Conservation (phyloP, 176 grass and related monocot species). For the Rhipidocladum racemiflorum region DNA sequence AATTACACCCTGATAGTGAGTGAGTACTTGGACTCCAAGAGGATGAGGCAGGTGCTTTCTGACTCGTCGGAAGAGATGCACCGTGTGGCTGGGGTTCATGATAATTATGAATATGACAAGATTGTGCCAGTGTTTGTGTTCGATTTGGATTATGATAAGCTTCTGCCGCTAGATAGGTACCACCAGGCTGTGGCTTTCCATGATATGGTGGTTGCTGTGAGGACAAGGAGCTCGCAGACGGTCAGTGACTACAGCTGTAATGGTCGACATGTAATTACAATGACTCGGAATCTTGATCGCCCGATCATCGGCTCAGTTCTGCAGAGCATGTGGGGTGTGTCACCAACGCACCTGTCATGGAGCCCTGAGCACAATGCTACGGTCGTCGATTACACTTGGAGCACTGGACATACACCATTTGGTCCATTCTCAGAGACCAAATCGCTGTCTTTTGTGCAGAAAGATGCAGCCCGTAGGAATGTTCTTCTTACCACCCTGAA, state of each 20-base stretch:
- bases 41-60: constrained; percentile 77
- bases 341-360: constrained; percentile 75
- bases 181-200: constrained; percentile 83
- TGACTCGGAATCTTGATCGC: constrained; percentile 72
- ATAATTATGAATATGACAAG: constrained; percentile 56
- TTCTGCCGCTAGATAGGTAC: constrained; percentile 70
- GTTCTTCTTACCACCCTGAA: constrained; percentile 84
- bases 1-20: constrained; percentile 91
- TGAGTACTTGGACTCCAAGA: constrained; percentile 92
- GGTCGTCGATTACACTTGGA: constrained; percentile 86
- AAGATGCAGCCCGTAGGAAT: constrained; percentile 84
- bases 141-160: constrained; percentile 85
- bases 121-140: constrained; percentile 86
- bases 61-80: constrained; percentile 72
- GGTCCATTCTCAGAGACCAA: constrained; percentile 82
- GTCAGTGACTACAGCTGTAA: constrained; percentile 98
- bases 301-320: constrained; percentile 77
- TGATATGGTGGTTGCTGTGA: constrained; percentile 89
- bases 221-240: constrained; percentile 80
- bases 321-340: constrained; percentile 92
- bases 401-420: constrained; percentile 85
- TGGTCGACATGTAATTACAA: constrained; percentile 75
- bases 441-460: constrained; percentile 93
- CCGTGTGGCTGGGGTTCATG: constrained; percentile 44
- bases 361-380: constrained; percentile 70